Conservation (phyloP, 352 stramenopile genomes). For the Pythium myriotylum region DNA sequence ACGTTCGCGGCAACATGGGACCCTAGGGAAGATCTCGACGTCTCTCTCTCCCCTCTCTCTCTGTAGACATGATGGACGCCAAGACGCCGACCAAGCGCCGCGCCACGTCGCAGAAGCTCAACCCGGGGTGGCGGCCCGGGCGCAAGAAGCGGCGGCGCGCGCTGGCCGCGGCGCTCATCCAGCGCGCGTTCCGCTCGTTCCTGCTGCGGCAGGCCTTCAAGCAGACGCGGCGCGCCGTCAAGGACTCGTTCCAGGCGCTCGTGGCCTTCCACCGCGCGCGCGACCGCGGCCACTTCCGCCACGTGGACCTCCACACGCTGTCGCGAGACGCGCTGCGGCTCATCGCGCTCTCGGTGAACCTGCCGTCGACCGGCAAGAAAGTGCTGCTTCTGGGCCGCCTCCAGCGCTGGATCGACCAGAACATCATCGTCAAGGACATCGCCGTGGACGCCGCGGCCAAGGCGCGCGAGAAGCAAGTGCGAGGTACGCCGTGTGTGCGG, state of each 20-base stretch:
- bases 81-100: constrained; percentile 36
- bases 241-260: constrained; percentile 54
- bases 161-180: constrained; percentile 70
- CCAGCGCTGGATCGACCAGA: constrained; percentile 76
- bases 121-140: constrained; percentile 54
- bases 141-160: constrained; percentile 42
- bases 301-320: constrained; percentile 59
- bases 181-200: constrained; percentile 63
- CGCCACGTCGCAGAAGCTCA: constrained; percentile 51
- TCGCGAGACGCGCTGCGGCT: constrained; percentile 66
- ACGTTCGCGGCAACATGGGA: not conserved
- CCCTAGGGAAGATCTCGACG: not conserved
- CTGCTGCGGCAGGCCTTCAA: constrained; percentile 64
- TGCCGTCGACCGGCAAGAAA: constrained; percentile 80
- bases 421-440: constrained; percentile 60
- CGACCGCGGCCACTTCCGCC: constrained; percentile 54
- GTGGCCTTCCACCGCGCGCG: constrained; percentile 54
- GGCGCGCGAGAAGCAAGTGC: constrained; percentile 54
- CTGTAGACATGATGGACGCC: constrained; percentile 15
- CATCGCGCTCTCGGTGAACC: constrained; percentile 61
- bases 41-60: not conserved
- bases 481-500: too few relatives aligned
- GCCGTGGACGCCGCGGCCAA: constrained; percentile 55
- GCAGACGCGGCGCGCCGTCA: constrained; percentile 38
- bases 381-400: constrained; percentile 70